Base-by-base conservation (phyloP, 192 early-diverging fungal species). In the Coemansia sp. region DNA sequence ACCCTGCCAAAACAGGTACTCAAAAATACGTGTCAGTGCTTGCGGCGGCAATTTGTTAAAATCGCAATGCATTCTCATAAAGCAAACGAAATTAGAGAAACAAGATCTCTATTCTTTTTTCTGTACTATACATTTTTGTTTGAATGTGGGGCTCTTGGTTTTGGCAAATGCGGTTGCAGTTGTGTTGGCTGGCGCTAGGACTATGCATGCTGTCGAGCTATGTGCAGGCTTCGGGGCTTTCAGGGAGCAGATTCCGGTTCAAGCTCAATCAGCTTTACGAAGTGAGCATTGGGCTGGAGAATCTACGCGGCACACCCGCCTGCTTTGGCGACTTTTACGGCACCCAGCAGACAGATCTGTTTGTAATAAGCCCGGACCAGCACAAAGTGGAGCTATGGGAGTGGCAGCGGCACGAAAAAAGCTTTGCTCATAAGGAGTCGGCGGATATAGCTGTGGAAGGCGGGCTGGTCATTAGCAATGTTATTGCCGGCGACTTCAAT, bases 281-380 rank as follows among this genome's bases (percentile, higher is more conserved):
- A 38, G 80, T 87, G 2, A 70, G 71, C 42, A 73, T 88, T 26
- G 86, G 85, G 20, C 71, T 94, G 1, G 76, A 80, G 31, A 65
- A 78, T 16, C 59, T 92, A 33, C 74, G 83, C 23, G 91, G 90
- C 18, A 84, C 85, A 7, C 84, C 92, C 9, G 84, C 84, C 23
- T 93, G 91, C 3, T 92, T 92, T 80, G 91, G 83, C 6, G 93
- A 94, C 68, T 89, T 92, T 26, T 88, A 91, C 71, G 82, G 82
- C 12, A 90, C 90, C 68, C 91, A 91, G 66, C 85, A 75, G 78
- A 90, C 88, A 3, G 94, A 96, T 64, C 51, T 96, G n/a, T 85
- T 96, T 58, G 68, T 87, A 0, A 73, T 91, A 9, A 80, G 80
- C 35, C 48, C 81, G 2, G 83, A 87, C 68, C 91, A 93, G 57